These are phyloP conservation scores for Phytopythium chamaehyphon DNA, from an alignment of 352 stramenopile species.

Conservation along the genomic window DNA sequence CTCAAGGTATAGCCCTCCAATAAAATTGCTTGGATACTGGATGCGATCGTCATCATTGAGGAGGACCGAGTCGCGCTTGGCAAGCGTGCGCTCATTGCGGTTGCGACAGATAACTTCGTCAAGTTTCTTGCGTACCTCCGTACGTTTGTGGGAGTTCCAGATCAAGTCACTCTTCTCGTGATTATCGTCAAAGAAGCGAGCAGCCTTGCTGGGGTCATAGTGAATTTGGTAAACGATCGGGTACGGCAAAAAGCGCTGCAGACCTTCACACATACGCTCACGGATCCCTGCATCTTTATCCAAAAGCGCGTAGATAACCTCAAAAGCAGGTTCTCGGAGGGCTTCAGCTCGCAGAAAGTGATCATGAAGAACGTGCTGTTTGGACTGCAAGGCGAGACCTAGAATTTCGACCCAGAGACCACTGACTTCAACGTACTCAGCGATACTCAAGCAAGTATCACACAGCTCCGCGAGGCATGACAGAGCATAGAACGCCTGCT, in stretches of 20 bases:
- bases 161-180: constrained; percentile 83
- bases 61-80: constrained; percentile 77
- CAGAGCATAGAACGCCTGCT: constrained; percentile 73
- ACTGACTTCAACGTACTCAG: constrained; percentile 68
- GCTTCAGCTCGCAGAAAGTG: constrained; percentile 76
- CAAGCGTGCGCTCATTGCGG: constrained; percentile 57
- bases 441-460: constrained; percentile 68
- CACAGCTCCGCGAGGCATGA: constrained; percentile 77
- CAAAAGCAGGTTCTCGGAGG: constrained; percentile 71
- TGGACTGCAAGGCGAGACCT: constrained; percentile 70
- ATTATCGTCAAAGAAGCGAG: constrained; percentile 79
- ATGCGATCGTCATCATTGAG: constrained; percentile 68
- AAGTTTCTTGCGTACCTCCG: constrained; percentile 68
- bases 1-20: constrained; percentile 71
- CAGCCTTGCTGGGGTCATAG: constrained; percentile 62
- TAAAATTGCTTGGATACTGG: constrained; percentile 54
- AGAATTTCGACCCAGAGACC: constrained; percentile 79
- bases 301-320: constrained; percentile 73
- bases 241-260: constrained; percentile 76
- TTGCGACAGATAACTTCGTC: constrained; percentile 80
- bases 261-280: constrained; percentile 67
- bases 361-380: constrained; percentile 77
- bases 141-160: constrained; percentile 77
- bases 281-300: constrained; percentile 64
- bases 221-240: constrained; percentile 83